A percentile compares a stretch with the other conserved stretches of the same genome.
These are phyloP conservation scores for Ceratocystis smalleyi DNA, from an alignment of 2,329 filamentous ascomycete genomes.

Conservation along the genomic window DNA sequence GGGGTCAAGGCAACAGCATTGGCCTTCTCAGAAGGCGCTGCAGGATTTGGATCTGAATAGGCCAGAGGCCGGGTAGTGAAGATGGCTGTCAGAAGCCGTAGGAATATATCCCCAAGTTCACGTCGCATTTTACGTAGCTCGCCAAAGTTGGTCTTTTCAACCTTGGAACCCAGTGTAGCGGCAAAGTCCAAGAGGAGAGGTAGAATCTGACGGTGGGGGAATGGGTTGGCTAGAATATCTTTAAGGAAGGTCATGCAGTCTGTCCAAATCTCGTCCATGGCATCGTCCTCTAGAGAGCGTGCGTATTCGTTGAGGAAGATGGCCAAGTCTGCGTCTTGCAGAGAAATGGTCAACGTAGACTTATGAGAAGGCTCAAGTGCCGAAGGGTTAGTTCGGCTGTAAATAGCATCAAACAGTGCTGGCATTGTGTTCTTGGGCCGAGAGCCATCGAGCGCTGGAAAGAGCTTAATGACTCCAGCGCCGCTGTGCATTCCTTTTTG, in stretches of 20 bases:
- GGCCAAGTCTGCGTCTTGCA: constrained; percentile 71
- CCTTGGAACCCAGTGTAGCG: constrained; percentile 79
- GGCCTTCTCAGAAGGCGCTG: constrained; percentile 25
- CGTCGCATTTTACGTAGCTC: constrained; percentile 84
- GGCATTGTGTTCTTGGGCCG: constrained; percentile 83
- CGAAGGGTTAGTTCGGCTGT: constrained; percentile 75
- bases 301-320: constrained; percentile 85
- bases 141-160: constrained; percentile 94
- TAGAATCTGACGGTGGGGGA: constrained; percentile 83
- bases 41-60: constrained; percentile 42
- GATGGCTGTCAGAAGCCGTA: constrained; percentile 75
- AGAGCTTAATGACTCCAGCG: constrained; percentile 61
- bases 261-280: constrained; percentile 95
- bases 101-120: constrained; percentile 78
- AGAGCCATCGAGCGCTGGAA: constrained; percentile 83
- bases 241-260: constrained; percentile 84
- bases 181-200: constrained; percentile 78
- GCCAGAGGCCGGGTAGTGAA: constrained; percentile 77
- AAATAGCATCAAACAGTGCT: constrained; percentile 88
- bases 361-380: constrained; percentile 66
- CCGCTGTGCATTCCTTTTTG: constrained; percentile 19
- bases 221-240: constrained; percentile 81
- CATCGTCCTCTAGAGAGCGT: constrained; percentile 80
- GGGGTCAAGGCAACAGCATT: constrained; percentile 23
- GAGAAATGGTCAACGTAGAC: constrained; percentile 73